A percentile compares a stretch with the other conserved stretches of the same genome.
Evolutionary conservation across 441 rosid genomes (phyloP).

Genomic region (Daphne laureola): DNA sequence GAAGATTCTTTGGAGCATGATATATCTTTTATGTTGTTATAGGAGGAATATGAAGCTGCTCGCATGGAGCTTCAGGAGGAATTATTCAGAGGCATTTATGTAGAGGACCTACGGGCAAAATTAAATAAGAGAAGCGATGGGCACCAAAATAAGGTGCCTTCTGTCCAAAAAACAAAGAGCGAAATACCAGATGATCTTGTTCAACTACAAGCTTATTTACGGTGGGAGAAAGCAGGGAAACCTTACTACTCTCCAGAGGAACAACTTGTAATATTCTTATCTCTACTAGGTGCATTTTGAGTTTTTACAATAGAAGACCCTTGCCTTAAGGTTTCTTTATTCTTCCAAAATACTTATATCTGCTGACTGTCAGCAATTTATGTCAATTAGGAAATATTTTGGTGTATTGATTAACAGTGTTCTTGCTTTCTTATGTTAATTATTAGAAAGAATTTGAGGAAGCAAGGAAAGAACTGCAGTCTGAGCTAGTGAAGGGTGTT

Average conservation of each 20-base stretch:
- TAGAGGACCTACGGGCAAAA: constrained; percentile 61
- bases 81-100: constrained; percentile 66
- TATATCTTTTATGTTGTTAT: constrained; percentile 17
- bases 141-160: constrained; percentile 29
- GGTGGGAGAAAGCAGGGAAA: constrained; percentile 84
- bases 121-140: constrained; percentile 44
- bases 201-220: constrained; percentile 53
- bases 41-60: constrained; percentile 97
- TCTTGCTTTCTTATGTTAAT: not conserved
- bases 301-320: not conserved
- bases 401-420: not conserved
- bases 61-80: constrained; percentile 78
- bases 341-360: too few relatives aligned
- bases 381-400: too few relatives aligned
- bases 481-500: constrained; percentile 51
- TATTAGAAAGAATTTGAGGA: constrained; percentile 60
- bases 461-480: constrained; percentile 59
- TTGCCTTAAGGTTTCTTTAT: not conserved
- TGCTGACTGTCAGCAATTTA: not conserved
- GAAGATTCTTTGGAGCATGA: too few relatives aligned
- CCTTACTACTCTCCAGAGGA: constrained; percentile 52
- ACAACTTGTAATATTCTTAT: constrained; percentile 40
- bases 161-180: constrained; percentile 24
- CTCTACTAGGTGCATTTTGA: constrained; percentile 12
- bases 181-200: constrained; percentile 55